Conservation (phyloP, 768 basidiomycete genomes). For the Psilocybe subaeruginosa region DNA sequence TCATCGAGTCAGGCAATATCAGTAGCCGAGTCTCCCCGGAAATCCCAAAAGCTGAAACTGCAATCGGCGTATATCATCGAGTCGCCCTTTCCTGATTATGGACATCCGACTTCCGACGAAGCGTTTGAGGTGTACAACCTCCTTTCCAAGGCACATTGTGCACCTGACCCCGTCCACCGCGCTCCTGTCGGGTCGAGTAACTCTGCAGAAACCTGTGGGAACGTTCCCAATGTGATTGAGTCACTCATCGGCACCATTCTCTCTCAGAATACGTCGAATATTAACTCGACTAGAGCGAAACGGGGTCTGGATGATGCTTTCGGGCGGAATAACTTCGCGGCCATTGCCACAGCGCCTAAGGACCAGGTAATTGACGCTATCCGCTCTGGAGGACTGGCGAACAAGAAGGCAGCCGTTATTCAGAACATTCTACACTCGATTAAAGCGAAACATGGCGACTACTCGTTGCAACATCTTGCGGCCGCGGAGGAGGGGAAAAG, state of each 20-base stretch:
- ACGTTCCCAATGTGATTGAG: slow-evolving; percentile 57
- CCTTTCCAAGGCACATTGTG: slow-evolving; percentile 39
- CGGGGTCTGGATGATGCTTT: slow-evolving; percentile 47
- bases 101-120: slow-evolving; percentile 46
- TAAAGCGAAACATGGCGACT: slow-evolving; percentile 48
- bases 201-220: slow-evolving; percentile 47
- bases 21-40: slow-evolving; percentile 18
- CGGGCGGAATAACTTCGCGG: slow-evolving; percentile 52
- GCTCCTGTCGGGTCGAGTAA: slow-evolving; percentile 30
- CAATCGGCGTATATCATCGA: slow-evolving; percentile 40
- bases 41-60: slow-evolving; percentile 53
- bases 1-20: slow-evolving; percentile 1
- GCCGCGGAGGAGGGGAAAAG: slow-evolving; percentile 21
- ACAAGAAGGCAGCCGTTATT: slow-evolving; percentile 59
- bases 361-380: slow-evolving; percentile 51
- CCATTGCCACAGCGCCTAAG: slow-evolving; percentile 46
- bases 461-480: slow-evolving; percentile 60
- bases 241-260: slow-evolving; percentile 61
- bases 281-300: slow-evolving; percentile 56
- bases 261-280: slow-evolving; percentile 59
- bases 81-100: slow-evolving; percentile 52
- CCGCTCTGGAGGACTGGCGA: slow-evolving; percentile 57
- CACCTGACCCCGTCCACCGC: slow-evolving; percentile 30
- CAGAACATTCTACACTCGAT: slow-evolving; percentile 48
- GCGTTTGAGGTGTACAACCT: slow-evolving; percentile 42